These are phyloP conservation scores for Pseudozyma flocculosa DNA, from an alignment of 1,284 basidiomycete genomes.

Conservation along the genomic window DNA sequence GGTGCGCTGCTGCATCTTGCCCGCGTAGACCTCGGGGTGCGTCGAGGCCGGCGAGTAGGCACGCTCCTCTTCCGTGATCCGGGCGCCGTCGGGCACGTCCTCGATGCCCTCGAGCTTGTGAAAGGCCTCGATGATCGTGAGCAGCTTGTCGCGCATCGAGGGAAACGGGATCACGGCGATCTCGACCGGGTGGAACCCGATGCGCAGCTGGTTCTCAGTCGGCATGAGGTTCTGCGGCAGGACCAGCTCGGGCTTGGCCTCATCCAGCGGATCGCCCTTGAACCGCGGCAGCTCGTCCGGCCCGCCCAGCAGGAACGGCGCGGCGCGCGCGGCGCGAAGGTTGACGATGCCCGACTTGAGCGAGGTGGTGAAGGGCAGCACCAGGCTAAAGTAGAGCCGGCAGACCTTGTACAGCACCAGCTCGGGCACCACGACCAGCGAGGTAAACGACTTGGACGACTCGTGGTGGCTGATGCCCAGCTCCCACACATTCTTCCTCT, in stretches of 20 bases:
- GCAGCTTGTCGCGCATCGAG: conserved; percentile 26
- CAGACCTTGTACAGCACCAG: conserved; percentile 38
- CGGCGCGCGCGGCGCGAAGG: conserved; percentile 22
- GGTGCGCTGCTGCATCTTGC: conserved; percentile 24
- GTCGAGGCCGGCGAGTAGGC: neutral
- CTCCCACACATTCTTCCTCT: conserved; percentile 28
- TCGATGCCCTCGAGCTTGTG: conserved; percentile 25
- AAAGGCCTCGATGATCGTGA: conserved; percentile 32
- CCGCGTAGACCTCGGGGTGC: conserved; percentile 8
- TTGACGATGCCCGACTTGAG: conserved; percentile 39
- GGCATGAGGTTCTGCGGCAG: conserved; percentile 36
- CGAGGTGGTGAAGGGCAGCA: conserved; percentile 30
- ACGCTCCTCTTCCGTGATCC: conserved; percentile 14
- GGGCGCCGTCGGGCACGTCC: conserved; percentile 13
- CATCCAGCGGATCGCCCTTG: conserved; percentile 2
- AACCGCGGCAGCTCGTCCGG: conserved; percentile 30
- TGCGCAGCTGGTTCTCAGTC: conserved; percentile 33
- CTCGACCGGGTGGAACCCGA: conserved; percentile 36
- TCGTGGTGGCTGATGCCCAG: conserved; percentile 30
- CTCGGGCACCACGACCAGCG: conserved; percentile 34
- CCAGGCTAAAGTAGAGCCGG: conserved; percentile 36
- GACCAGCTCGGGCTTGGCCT: conserved; percentile 12
- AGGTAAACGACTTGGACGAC: conserved; percentile 26
- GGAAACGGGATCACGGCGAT: conserved; percentile 35
- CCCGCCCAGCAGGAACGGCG: conserved; percentile 19